These are phyloP conservation scores for Cystobasidium sp. DNA, from an alignment of 1,284 basidiomycete species.

Conservation along the genomic window DNA sequence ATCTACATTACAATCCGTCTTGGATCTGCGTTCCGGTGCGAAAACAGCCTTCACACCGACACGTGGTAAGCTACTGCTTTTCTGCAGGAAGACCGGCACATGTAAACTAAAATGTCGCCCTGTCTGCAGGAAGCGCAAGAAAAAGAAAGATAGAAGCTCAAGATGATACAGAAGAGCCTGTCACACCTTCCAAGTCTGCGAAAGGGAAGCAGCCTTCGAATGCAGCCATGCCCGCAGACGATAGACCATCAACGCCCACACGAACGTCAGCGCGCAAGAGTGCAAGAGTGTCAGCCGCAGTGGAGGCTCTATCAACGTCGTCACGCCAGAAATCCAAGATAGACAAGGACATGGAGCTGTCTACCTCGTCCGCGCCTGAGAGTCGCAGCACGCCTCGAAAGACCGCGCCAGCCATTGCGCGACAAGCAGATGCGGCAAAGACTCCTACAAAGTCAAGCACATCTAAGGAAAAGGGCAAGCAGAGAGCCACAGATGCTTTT, in stretches of 20 bases:
- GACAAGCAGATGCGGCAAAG: too few relatives aligned
- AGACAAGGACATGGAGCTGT: background rate
- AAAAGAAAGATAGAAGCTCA: slow-evolving; percentile 8
- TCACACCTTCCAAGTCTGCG: slow-evolving; percentile 7
- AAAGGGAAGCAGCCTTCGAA: background rate
- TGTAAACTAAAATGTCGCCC: background rate
- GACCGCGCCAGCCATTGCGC: background rate
- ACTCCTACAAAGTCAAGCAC: slow-evolving; percentile 9
- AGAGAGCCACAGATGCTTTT: slow-evolving; percentile 12
- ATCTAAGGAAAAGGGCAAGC: background rate
- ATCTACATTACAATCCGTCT: slow-evolving; percentile 4
- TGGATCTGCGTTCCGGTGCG: slow-evolving; percentile 14
- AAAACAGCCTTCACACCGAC: slow-evolving; percentile 23
- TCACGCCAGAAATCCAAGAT: slow-evolving; percentile 13
- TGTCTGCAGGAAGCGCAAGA: slow-evolving; percentile 16
- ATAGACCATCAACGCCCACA: slow-evolving; percentile 6
- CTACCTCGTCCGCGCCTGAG: background rate
- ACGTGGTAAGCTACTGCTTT: background rate
- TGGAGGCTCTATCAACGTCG: background rate
- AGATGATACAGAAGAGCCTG: slow-evolving; percentile 10
- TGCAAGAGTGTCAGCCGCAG: background rate
- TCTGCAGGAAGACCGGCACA: background rate
- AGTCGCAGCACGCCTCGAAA: background rate
- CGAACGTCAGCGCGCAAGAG: background rate
- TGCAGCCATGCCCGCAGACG: background rate